Base-by-base conservation (phyloP, 176 grass and related monocot genomes). In the Ensete glaucum region DNA sequence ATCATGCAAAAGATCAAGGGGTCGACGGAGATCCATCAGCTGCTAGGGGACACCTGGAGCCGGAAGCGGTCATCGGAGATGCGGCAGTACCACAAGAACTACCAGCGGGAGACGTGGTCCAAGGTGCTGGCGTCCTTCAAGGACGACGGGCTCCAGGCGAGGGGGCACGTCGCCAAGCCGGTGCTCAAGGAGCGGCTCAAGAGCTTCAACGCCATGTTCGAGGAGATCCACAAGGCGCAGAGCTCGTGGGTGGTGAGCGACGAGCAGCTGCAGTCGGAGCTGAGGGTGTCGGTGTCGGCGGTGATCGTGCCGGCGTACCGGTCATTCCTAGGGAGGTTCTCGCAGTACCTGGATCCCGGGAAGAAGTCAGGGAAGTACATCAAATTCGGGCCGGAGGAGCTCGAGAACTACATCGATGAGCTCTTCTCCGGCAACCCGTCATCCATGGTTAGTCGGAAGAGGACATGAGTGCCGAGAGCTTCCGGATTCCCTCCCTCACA, bases 191-290 rank as follows among this genome's bases (percentile, higher is more conserved):
- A 98, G 26, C 19, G 95, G 53, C 82, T 98, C 80, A 98, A 98
- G 83, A 89, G 81, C 63, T 98, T 98, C 82, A 98, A 98, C 52
- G 51, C 86, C 1, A 79, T 89, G 75, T 89, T 98, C 58, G 95
- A 98, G 58, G 95, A 98, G 82, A 91, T 98, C 67, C 90, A 98
- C 84, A 76, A 79, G 78, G 84, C 88, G 62, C 94, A 98, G 82
- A 87, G 95, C 16, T 14, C 69, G 6, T 98, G 95, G 95, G 86
- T 98, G 22, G 86, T 98, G 0, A 84, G 71, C 72, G 95, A 98
- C 77, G 86, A 98, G 73, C 94, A 93, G 82, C 84, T 98, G 69
- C 90, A 98, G 80, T 98, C 94, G 52, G 94, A 98, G 88, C 88
- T 98, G 4, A 75, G 90, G 57, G 90, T 98, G 7, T 98, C 94